Evolutionary conservation across 2,329 filamentous ascomycete genomes (phyloP).

Genomic region (Colletotrichum sp.): DNA sequence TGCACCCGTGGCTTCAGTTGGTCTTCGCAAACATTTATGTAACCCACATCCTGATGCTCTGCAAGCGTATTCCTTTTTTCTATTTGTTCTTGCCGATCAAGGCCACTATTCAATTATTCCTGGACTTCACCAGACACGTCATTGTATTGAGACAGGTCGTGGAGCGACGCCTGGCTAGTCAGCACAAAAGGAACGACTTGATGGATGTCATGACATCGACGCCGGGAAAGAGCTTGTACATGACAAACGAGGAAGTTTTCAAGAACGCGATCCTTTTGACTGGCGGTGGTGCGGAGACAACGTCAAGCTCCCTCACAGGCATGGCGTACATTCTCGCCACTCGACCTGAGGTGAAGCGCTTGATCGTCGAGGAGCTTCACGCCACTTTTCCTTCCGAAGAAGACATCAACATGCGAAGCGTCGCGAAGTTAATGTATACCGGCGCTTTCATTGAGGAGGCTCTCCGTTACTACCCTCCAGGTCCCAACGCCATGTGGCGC

Average conservation of each 20-base stretch:
- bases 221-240: not conserved
- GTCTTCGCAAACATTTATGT: not conserved
- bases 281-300: conserved; percentile 34
- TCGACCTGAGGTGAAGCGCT: conserved; percentile 32
- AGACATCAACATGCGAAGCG: conserved; percentile 37
- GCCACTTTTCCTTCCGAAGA: conserved; percentile 32
- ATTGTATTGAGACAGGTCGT: not conserved
- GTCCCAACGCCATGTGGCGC: conserved; percentile 27
- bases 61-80: not conserved
- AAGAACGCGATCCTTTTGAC: conserved; percentile 24
- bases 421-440: conserved; percentile 36
- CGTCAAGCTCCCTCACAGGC: conserved; percentile 31
- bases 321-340: conserved; percentile 29
- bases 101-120: not conserved
- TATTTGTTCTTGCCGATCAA: not conserved
- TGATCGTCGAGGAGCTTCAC: conserved; percentile 41
- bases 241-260: not conserved
- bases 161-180: not conserved
- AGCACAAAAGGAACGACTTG: not conserved
- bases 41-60: not conserved
- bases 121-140: not conserved
- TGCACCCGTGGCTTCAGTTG: not conserved
- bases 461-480: conserved; percentile 42
- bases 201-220: not conserved
- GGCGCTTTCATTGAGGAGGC: conserved; percentile 44